Conservation (phyloP, 495 filamentous ascomycete genomes). For the Trichoderma asperelloides region DNA sequence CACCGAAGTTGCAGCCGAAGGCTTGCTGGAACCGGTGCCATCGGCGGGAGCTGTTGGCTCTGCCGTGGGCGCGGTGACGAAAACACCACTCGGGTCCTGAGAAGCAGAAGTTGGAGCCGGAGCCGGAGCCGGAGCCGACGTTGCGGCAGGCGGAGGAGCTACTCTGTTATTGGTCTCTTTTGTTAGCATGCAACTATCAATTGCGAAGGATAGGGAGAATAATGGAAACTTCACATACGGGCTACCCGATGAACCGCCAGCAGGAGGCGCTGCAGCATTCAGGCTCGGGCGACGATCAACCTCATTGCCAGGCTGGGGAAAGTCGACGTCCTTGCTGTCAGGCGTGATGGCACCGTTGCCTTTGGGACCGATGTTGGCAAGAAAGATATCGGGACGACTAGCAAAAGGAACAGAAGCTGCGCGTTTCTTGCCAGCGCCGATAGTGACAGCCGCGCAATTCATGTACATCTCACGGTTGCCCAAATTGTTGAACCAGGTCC, state of each 20-base stretch:
- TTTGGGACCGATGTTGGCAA: constrained; percentile 53
- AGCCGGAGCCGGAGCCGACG: neutral
- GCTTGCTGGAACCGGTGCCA: constrained; percentile 13
- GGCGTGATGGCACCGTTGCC: constrained; percentile 42
- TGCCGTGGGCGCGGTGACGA: constrained; percentile 20
- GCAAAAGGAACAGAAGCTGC: constrained; percentile 31
- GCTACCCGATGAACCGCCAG: too few relatives aligned
- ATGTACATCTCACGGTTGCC: constrained; percentile 65
- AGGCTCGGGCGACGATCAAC: constrained; percentile 47
- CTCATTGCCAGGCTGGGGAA: constrained; percentile 68
- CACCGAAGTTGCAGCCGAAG: neutral
- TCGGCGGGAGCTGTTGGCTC: constrained; percentile 18
- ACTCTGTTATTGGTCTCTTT: too few relatives aligned
- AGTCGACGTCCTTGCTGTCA: constrained; percentile 49
- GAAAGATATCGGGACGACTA: constrained; percentile 46
- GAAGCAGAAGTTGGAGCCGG: constrained; percentile 5
- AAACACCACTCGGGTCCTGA: constrained; percentile 22
- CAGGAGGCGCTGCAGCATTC: too few relatives aligned
- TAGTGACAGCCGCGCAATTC: constrained; percentile 54
- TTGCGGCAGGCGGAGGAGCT: constrained; percentile 14
- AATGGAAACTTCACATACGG: too few relatives aligned
- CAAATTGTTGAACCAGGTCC: constrained; percentile 56
- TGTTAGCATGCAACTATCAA: neutral
- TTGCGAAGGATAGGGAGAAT: too few relatives aligned
- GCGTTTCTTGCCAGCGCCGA: constrained; percentile 34